Conservation (phyloP, 371 early-diverging fungal species). For the Dinochytrium kinnereticum region DNA sequence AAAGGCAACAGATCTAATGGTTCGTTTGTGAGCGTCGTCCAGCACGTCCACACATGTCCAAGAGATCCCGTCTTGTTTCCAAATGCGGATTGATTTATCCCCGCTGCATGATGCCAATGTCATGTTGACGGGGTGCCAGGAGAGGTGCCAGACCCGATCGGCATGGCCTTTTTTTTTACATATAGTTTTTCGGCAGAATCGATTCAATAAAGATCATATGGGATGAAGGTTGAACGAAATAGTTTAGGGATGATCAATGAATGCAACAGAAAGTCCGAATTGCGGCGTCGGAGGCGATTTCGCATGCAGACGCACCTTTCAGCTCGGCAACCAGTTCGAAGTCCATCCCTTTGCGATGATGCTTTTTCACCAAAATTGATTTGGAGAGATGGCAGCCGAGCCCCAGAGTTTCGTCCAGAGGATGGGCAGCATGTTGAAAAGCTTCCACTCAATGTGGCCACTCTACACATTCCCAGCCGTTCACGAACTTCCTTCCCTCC, state of each 20-base stretch:
- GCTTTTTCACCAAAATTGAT: no score
- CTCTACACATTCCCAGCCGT: slow-evolving; percentile 18
- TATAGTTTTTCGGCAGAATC: background rate
- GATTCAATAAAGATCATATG: background rate
- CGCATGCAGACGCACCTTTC: slow-evolving; percentile 17
- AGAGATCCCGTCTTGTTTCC: slow-evolving; percentile 53
- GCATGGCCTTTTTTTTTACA: slow-evolving; percentile 86
- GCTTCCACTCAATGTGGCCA: slow-evolving; percentile 19
- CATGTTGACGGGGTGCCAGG: slow-evolving; percentile 83
- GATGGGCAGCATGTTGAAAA: slow-evolving; percentile 11
- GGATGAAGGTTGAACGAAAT: background rate
- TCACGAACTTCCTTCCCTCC: slow-evolving; percentile 16
- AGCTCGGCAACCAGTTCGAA: slow-evolving; percentile 27
- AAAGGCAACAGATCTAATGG: slow-evolving; percentile 89
- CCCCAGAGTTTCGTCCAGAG: background rate
- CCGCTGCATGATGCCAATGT: slow-evolving; percentile 83
- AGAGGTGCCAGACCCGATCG: slow-evolving; percentile 90
- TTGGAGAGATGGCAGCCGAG: slow-evolving; percentile 2
- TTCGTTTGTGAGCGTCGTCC: slow-evolving; percentile 86
- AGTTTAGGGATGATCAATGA: no score
- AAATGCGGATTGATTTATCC: slow-evolving; percentile 81
- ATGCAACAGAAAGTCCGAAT: no score
- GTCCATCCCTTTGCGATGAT: no score
- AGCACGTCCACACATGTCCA: slow-evolving; percentile 81
- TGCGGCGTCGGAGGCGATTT: no score